Conservation (phyloP, 2,329 filamentous ascomycete species). For the Fusarium sp. region DNA sequence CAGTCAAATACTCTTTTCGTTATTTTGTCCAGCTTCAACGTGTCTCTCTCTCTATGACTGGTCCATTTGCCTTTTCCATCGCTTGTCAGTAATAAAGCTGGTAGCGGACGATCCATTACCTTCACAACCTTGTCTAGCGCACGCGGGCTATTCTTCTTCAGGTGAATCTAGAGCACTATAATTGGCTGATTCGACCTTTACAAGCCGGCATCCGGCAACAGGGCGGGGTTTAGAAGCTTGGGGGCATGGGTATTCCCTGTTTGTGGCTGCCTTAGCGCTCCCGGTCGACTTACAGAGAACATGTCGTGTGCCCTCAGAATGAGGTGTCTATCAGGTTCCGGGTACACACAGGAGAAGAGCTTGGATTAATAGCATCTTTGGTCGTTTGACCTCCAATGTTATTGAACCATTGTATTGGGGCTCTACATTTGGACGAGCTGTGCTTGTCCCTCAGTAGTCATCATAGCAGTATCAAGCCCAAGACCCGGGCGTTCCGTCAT, state of each 20-base stretch:
- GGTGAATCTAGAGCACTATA: conserved; percentile 7
- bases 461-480: conserved; percentile 6
- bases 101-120: conserved; percentile 27
- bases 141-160: conserved; percentile 7
- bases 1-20: background rate
- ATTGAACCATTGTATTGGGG: conserved; percentile 5
- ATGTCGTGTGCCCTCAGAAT: conserved; percentile 33
- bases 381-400: background rate
- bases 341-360: conserved; percentile 12
- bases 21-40: conserved; percentile 14
- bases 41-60: conserved; percentile 21
- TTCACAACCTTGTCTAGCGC: conserved; percentile 20
- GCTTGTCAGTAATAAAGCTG: conserved; percentile 28
- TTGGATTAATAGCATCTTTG: background rate
- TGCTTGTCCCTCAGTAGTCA: conserved; percentile 7
- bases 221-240: conserved; percentile 18
- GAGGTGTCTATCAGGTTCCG: conserved; percentile 11
- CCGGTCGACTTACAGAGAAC: conserved; percentile 28
- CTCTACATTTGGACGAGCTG: conserved; percentile 6
- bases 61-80: conserved; percentile 14
- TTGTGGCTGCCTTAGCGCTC: conserved; percentile 22
- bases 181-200: conserved; percentile 10
- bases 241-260: conserved; percentile 23
- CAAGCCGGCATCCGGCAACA: conserved; percentile 34
- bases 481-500: conserved; percentile 28